Evolutionary conservation across 345 rosid genomes (phyloP).

Genomic region (Aquilaria sinensis): DNA sequence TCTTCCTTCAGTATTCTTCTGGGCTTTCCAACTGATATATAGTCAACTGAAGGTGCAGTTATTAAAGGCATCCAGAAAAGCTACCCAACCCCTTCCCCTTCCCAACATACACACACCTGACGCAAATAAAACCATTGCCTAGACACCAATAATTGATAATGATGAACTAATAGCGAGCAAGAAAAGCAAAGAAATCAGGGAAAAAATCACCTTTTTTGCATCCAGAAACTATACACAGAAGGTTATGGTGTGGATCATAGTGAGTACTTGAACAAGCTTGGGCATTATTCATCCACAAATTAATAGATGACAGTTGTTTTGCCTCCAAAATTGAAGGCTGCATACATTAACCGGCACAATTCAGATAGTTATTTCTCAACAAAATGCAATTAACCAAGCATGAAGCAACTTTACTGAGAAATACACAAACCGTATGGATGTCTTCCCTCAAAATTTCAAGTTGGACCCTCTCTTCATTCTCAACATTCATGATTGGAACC

Average conservation of each 20-base stretch:
- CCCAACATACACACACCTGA: no score
- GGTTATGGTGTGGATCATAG: slow-evolving; percentile 92
- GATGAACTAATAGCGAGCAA: background rate
- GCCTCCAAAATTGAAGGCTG: slow-evolving; percentile 61
- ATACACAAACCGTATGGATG: slow-evolving; percentile 39
- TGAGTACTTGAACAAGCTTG: slow-evolving; percentile 77
- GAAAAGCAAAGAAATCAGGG: background rate
- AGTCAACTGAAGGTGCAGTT: no score
- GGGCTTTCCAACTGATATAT: no score
- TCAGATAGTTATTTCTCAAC: background rate
- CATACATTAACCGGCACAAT: slow-evolving; percentile 18
- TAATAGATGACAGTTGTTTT: slow-evolving; percentile 61
- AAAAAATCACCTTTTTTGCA: slow-evolving; percentile 60
- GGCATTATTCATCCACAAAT: slow-evolving; percentile 87
- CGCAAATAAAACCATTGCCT: no score
- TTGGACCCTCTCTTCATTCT: slow-evolving; percentile 62
- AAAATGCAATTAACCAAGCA: slow-evolving; percentile 16
- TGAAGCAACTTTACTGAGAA: slow-evolving; percentile 5
- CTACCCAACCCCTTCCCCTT: no score
- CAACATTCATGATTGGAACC: slow-evolving; percentile 63
- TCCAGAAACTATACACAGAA: slow-evolving; percentile 69
- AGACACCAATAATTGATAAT: no score
- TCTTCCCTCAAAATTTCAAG: slow-evolving; percentile 61
- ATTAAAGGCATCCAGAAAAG: no score
- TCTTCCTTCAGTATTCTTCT: no score